Evolutionary conservation across 2,329 filamentous ascomycete species (phyloP).

Genomic region (Clarireedia hainanense): DNA sequence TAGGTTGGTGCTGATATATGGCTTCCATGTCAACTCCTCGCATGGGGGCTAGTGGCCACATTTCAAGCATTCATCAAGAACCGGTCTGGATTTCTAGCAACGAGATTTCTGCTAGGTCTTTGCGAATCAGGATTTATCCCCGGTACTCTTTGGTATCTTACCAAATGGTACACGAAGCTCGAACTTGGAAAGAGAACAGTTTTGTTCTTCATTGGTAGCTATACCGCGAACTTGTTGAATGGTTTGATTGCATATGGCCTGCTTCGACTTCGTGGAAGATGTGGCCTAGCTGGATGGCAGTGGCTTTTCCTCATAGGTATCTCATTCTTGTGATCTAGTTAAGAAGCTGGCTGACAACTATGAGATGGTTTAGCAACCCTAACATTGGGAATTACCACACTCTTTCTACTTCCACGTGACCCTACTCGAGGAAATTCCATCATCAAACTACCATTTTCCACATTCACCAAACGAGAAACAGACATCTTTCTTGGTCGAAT

Average conservation of each 20-base stretch:
- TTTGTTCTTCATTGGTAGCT: constrained; percentile 5
- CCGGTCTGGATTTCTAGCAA: constrained; percentile 30
- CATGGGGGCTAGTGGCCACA: constrained; percentile 48
- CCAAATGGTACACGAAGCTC: constrained; percentile 3
- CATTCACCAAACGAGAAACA: not conserved
- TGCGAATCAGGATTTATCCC: constrained; percentile 47
- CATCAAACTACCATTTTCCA: not conserved
- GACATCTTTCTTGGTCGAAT: constrained; percentile 4
- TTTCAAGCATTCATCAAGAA: constrained; percentile 33
- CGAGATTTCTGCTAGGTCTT: constrained; percentile 24
- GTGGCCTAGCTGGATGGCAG: constrained; percentile 47
- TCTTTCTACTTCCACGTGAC: constrained; percentile 5
- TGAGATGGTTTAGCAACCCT: constrained; percentile 14
- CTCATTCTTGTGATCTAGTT: not conserved
- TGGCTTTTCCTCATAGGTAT: constrained; percentile 39
- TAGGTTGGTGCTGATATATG: constrained; percentile 43
- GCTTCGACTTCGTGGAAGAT: constrained; percentile 43
- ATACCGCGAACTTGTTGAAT: constrained; percentile 1
- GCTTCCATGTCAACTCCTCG: constrained; percentile 44
- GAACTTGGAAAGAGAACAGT: constrained; percentile 5
- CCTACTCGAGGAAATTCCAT: constrained; percentile 6
- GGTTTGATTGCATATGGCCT: constrained; percentile 43
- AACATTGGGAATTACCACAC: constrained; percentile 10
- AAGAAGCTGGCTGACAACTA: not conserved
- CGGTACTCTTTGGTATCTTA: constrained; percentile 28